A percentile compares a stretch with the other conserved stretches of the same genome.
Evolutionary conservation across 176 grass and related monocot genomes (phyloP).

Genomic region (Triticum timopheevii): DNA sequence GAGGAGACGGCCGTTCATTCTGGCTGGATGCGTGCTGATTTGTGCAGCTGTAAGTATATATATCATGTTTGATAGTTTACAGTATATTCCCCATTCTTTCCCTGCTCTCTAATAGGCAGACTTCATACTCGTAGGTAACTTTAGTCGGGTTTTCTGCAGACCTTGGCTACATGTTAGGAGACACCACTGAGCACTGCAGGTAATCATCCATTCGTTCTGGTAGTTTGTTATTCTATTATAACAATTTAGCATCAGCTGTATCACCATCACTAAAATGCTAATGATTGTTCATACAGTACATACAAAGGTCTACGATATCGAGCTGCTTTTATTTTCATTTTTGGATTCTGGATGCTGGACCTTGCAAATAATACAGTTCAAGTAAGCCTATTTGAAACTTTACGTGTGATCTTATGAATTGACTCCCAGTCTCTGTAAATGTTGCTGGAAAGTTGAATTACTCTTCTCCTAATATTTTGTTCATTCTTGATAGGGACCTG

Average conservation of each 20-base stretch:
- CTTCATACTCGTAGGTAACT: constrained; percentile 67
- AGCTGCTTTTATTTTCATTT: constrained; percentile 78
- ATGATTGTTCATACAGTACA: constrained; percentile 36
- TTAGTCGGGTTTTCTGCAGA: constrained; percentile 99
- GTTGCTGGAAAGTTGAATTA: not conserved
- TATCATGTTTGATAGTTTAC: constrained; percentile 24
- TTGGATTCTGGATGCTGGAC: constrained; percentile 99
- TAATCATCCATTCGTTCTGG: not conserved
- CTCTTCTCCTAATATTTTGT: not conserved
- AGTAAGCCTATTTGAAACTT: constrained; percentile 51
- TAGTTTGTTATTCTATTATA: not conserved
- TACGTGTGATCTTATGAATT: not conserved
- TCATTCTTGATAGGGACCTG: constrained; percentile 69
- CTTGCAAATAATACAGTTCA: constrained; percentile 99
- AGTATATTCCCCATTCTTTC: not conserved
- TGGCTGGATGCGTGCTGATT: constrained; percentile 85
- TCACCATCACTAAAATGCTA: constrained; percentile 11
- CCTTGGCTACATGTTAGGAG: constrained; percentile 89
- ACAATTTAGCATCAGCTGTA: too few relatives aligned
- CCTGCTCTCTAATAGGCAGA: constrained; percentile 39
- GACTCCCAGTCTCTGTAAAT: not conserved
- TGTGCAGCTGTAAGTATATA: constrained; percentile 71
- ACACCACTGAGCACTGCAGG: constrained; percentile 4
- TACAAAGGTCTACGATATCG: constrained; percentile 88
- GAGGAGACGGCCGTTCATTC: constrained; percentile 90